Conservation (phyloP, 2,329 filamentous ascomycete species). For the Calonectria fujianensis region DNA sequence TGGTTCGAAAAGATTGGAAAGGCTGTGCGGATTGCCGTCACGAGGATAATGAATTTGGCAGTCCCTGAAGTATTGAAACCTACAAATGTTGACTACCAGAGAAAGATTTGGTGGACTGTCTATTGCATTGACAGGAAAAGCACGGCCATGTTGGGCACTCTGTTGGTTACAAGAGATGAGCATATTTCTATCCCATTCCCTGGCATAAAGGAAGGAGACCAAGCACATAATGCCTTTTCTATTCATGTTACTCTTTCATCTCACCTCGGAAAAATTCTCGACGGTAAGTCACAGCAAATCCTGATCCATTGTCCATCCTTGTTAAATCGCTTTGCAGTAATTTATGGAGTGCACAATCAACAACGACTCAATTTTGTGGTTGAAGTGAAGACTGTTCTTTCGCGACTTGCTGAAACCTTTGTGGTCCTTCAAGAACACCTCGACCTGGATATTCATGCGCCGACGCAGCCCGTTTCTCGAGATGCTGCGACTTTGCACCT, state of each 20-base stretch:
- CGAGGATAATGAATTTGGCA: slow-evolving; percentile 44
- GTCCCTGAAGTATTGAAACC: slow-evolving; percentile 45
- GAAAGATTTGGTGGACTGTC: slow-evolving; percentile 48
- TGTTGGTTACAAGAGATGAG: slow-evolving; percentile 44
- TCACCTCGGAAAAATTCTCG: slow-evolving; percentile 48
- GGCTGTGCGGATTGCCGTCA: slow-evolving; percentile 45
- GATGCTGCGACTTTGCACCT: slow-evolving; percentile 48
- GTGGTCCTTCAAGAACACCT: slow-evolving; percentile 41
- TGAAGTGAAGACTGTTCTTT: slow-evolving; percentile 47
- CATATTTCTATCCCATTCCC: slow-evolving; percentile 50
- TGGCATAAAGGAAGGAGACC: slow-evolving; percentile 24
- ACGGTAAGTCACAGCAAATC: slow-evolving; percentile 31
- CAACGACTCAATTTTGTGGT: slow-evolving; percentile 42
- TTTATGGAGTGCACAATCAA: slow-evolving; percentile 43
- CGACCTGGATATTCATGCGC: slow-evolving; percentile 35
- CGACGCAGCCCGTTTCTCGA: slow-evolving; percentile 42
- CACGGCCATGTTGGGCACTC: slow-evolving; percentile 46
- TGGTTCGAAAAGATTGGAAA: slow-evolving; percentile 40
- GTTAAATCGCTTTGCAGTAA: slow-evolving; percentile 34
- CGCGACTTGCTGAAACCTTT: slow-evolving; percentile 43
- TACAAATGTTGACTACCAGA: slow-evolving; percentile 42
- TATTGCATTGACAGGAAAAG: slow-evolving; percentile 51
- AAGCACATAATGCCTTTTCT: slow-evolving; percentile 44
- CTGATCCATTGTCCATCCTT: accelerated
- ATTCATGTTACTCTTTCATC: slow-evolving; percentile 47